Percentiles rank a stretch among this genome's conserved stretches.
Conservation (phyloP, 78 protist species). For the Dictyostelium firmibasis region DNA sequence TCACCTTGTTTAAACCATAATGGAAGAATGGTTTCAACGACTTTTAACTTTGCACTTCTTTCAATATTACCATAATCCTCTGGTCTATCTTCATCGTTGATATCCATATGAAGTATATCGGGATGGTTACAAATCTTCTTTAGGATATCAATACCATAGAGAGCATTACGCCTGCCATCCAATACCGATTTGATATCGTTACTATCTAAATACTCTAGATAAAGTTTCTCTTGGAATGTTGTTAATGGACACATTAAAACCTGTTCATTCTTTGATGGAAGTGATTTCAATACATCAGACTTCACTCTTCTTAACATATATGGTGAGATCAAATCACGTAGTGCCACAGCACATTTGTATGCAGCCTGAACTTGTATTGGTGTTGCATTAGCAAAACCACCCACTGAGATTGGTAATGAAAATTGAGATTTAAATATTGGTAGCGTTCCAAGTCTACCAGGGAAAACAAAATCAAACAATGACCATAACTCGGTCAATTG, state of each 20-base stretch:
- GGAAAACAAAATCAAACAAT: slow-evolving; percentile 98
- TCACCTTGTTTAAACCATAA: slow-evolving; percentile 92
- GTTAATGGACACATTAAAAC: slow-evolving; percentile 96
- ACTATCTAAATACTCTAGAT: slow-evolving; percentile 81
- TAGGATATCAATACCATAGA: slow-evolving; percentile 87
- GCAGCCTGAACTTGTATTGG: slow-evolving; percentile 89
- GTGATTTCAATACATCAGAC: slow-evolving; percentile 81
- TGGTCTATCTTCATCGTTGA: slow-evolving; percentile 31
- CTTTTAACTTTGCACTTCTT: slow-evolving; percentile 89
- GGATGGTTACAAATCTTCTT: slow-evolving; percentile 98
- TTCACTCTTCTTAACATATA: slow-evolving; percentile 95
- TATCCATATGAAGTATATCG: slow-evolving; percentile 75
- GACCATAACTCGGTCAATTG: slow-evolving; percentile 98
- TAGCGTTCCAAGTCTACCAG: slow-evolving; percentile 94
- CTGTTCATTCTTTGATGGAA: slow-evolving; percentile 95
- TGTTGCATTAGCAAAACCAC: slow-evolving; percentile 90
- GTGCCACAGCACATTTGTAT: slow-evolving; percentile 87
- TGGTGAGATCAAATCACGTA: slow-evolving; percentile 94
- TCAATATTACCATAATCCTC: slow-evolving; percentile 63
- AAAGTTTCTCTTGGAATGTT: slow-evolving; percentile 85
- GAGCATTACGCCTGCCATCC: slow-evolving; percentile 50
- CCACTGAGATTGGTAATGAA: slow-evolving; percentile 89
- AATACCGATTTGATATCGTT: slow-evolving; percentile 53
- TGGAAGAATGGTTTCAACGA: slow-evolving; percentile 85
- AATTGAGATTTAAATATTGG: slow-evolving; percentile 84